Evolutionary conservation across 73 alveolate genomes (phyloP).

Genomic region (Tetrahymena thermophila): DNA sequence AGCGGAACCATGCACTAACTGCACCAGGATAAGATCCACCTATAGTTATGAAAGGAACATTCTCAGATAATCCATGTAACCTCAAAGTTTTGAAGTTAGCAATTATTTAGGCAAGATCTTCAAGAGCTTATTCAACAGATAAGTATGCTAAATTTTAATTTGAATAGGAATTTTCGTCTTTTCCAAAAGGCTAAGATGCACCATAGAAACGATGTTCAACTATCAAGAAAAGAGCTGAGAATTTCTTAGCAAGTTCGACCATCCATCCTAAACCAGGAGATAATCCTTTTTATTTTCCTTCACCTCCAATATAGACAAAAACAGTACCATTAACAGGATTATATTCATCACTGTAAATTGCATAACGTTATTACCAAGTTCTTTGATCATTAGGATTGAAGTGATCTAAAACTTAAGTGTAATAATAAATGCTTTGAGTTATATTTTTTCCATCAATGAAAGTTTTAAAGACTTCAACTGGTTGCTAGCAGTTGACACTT

Average conservation of each 20-base stretch:
- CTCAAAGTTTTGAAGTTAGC: not conserved
- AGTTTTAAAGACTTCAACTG: not conserved
- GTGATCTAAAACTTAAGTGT: slow-evolving; percentile 31
- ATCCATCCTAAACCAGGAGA: slow-evolving; percentile 12
- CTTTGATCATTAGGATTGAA: slow-evolving; percentile 23
- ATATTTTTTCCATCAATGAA: not conserved
- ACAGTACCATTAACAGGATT: slow-evolving; percentile 26
- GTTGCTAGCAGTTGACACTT: not conserved
- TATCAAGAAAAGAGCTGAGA: slow-evolving; percentile 30
- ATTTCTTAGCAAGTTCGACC: slow-evolving; percentile 34
- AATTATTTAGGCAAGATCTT: slow-evolving; percentile 50
- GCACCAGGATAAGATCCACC: slow-evolving; percentile 78
- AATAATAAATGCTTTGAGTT: not conserved
- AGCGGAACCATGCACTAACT: slow-evolving; percentile 56
- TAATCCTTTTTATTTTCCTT: slow-evolving; percentile 48
- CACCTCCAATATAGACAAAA: slow-evolving; percentile 60
- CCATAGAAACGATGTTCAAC: slow-evolving; percentile 72
- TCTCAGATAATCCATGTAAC: slow-evolving; percentile 22
- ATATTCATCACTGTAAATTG: slow-evolving; percentile 33
- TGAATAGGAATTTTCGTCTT: slow-evolving; percentile 32
- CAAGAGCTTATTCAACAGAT: slow-evolving; percentile 52
- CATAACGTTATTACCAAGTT: slow-evolving; percentile 46
- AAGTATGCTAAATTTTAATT: slow-evolving; percentile 36
- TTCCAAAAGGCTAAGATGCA: slow-evolving; percentile 46
- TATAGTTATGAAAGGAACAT: slow-evolving; percentile 43